Percentiles rank a stretch among this genome's conserved stretches.
phyloP scores from a whole-genome alignment of 441 rosid genomes.

The Biscutella auriculata region DNA sequence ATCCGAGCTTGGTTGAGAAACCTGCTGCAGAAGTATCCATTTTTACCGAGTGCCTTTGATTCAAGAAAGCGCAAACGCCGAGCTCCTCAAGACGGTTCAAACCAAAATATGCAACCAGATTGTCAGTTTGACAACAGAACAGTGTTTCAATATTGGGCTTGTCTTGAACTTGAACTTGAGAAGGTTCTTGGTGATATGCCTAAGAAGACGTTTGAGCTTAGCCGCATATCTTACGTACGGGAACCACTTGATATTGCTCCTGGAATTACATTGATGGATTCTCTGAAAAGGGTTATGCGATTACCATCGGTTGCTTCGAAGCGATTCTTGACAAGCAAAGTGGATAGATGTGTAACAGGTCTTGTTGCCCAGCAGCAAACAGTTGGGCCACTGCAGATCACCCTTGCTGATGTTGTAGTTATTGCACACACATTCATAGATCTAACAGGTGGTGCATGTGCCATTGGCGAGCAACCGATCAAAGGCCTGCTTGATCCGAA shows the following conservation, averaged over 20 bases:
- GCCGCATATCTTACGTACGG: constrained; percentile 31
- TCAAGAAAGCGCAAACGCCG: constrained; percentile 60
- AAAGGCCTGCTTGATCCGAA: constrained; percentile 80
- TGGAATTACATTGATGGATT: constrained; percentile 66
- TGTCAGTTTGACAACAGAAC: constrained; percentile 69
- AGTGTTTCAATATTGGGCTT: constrained; percentile 73
- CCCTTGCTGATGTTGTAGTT: constrained; percentile 92
- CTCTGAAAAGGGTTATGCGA: constrained; percentile 73
- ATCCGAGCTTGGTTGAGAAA: constrained; percentile 27
- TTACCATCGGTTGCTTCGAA: constrained; percentile 81
- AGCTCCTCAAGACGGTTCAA: constrained; percentile 55
- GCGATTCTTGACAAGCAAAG: constrained; percentile 85
- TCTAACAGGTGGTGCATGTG: constrained; percentile 83
- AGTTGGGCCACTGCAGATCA: constrained; percentile 83
- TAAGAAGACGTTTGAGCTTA: constrained; percentile 70
- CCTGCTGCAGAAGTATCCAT: constrained; percentile 59
- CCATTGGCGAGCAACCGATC: constrained; percentile 90
- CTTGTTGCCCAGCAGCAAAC: constrained; percentile 99
- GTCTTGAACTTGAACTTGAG: constrained; percentile 61
- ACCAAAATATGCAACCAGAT: constrained; percentile 55
- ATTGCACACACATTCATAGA: constrained; percentile 75
- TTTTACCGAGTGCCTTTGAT: constrained; percentile 69
- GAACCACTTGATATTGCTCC: constrained; percentile 91
- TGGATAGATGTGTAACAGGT: constrained; percentile 89
- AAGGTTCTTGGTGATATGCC: constrained; percentile 97